Evolutionary conservation across 805 yeast species (phyloP).

Genomic region (Debaryomyces hansenii): DNA sequence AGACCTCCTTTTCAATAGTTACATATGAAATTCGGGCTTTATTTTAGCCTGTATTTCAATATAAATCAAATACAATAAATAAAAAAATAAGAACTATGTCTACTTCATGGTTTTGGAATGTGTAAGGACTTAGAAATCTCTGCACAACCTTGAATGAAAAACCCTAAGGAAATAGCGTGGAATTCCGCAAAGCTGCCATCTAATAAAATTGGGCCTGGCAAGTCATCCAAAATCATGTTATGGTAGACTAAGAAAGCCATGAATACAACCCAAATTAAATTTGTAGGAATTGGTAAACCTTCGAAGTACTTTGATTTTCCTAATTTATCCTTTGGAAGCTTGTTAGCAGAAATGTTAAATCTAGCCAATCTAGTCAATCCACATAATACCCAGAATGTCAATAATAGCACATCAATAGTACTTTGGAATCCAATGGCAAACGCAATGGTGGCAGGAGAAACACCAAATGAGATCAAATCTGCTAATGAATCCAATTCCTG

Average conservation of each 20-base stretch:
- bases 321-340: conserved; percentile 81
- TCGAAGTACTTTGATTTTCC: conserved; percentile 94
- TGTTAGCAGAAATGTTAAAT: conserved; percentile 90
- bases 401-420: conserved; percentile 71
- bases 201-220: conserved; percentile 69
- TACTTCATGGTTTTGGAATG: conserved; percentile 73
- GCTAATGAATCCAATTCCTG: conserved; percentile 97
- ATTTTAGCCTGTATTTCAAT: no score
- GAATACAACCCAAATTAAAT: conserved; percentile 67
- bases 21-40: no score
- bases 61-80: no score
- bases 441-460: conserved; percentile 92
- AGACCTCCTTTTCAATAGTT: conserved; percentile 6
- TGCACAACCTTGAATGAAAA: conserved; percentile 80
- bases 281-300: conserved; percentile 94
- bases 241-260: conserved; percentile 70
- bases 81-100: no score
- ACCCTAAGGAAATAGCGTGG: conserved; percentile 67
- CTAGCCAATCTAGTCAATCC: conserved; percentile 93
- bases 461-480: conserved; percentile 91
- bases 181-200: conserved; percentile 62
- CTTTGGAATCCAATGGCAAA: conserved; percentile 88
- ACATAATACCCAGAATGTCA: conserved; percentile 85
- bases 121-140: conserved; percentile 89
- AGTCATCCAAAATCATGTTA: conserved; percentile 44